Percentiles rank a stretch among this genome's conserved stretches.
phyloP scores from a whole-genome alignment of 352 stramenopile genomes.

The Globisporangium polare region DNA sequence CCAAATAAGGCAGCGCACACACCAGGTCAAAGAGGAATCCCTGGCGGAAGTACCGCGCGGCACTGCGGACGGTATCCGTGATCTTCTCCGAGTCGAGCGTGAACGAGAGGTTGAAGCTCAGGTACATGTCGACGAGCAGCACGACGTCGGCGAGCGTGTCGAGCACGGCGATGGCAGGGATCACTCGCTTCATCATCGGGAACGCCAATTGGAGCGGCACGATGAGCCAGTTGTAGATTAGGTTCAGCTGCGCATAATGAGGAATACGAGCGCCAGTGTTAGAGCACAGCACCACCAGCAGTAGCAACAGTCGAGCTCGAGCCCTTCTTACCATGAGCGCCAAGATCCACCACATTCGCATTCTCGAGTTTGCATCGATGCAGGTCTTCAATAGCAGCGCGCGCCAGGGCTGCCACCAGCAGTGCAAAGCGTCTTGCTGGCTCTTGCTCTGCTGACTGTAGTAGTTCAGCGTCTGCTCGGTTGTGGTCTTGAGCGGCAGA shows the following conservation, averaged over 20 bases:
- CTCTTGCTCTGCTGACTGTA: background rate
- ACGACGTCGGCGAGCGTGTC: slow-evolving; percentile 29
- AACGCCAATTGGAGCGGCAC: slow-evolving; percentile 51
- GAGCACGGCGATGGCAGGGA: slow-evolving; percentile 15
- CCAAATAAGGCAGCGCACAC: slow-evolving; percentile 35
- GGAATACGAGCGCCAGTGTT: background rate
- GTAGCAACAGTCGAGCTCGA: too few relatives aligned
- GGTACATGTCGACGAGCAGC: slow-evolving; percentile 35
- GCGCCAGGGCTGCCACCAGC: background rate
- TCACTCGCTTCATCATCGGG: slow-evolving; percentile 13
- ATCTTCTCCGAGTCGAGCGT: slow-evolving; percentile 45
- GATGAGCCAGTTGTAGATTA: slow-evolving; percentile 42
- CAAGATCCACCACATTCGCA: slow-evolving; percentile 44
- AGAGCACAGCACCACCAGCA: background rate
- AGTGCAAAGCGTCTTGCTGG: background rate
- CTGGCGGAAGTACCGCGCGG: slow-evolving; percentile 28
- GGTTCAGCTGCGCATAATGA: background rate
- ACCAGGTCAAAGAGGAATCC: slow-evolving; percentile 36
- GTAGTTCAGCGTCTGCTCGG: slow-evolving; percentile 2
- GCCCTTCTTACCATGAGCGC: slow-evolving; percentile 16
- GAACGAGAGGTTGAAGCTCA: slow-evolving; percentile 58
- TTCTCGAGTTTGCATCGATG: slow-evolving; percentile 44
- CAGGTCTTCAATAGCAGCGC: slow-evolving; percentile 21
- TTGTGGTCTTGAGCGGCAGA: background rate
- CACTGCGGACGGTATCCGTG: slow-evolving; percentile 30